Percentiles rank a stretch among this genome's conserved stretches.
Evolutionary conservation across 495 filamentous ascomycete genomes (phyloP).

Genomic region (Rhizodiscina lignyota): DNA sequence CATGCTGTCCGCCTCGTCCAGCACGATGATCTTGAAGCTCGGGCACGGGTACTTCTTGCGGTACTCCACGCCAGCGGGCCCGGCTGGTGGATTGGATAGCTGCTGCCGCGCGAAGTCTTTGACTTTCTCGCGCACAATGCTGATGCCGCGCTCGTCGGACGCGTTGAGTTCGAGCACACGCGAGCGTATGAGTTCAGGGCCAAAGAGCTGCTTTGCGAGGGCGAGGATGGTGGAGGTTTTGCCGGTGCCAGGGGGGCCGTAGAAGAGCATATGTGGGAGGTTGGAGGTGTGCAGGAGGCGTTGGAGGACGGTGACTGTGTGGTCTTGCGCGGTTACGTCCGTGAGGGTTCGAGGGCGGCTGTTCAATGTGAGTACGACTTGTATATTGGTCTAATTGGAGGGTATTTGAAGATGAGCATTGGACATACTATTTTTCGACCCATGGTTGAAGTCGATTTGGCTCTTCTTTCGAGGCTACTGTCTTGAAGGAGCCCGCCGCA

Average conservation of each 20-base stretch:
- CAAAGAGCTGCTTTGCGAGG: slow-evolving; percentile 94
- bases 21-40: slow-evolving; percentile 94
- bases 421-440: slow-evolving; percentile 96
- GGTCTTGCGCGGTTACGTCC: slow-evolving; percentile 95
- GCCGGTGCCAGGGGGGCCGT: slow-evolving; percentile 90
- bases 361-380: slow-evolving; percentile 1
- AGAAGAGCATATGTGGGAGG: slow-evolving; percentile 98
- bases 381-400: no score
- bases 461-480: slow-evolving; percentile 42
- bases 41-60: slow-evolving; percentile 74
- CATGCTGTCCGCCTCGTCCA: slow-evolving; percentile 97
- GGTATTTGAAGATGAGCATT: background rate
- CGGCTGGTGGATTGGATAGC: slow-evolving; percentile 58
- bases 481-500: slow-evolving; percentile 35
- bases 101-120: slow-evolving; percentile 96
- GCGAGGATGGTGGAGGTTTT: slow-evolving; percentile 98
- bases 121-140: slow-evolving; percentile 93
- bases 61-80: slow-evolving; percentile 39
- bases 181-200: slow-evolving; percentile 80
- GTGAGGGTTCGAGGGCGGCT: slow-evolving; percentile 86
- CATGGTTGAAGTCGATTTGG: slow-evolving; percentile 60
- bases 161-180: slow-evolving; percentile 97
- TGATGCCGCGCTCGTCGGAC: slow-evolving; percentile 95
- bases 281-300: slow-evolving; percentile 90
- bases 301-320: slow-evolving; percentile 83